A percentile compares a stretch with the other conserved stretches of the same genome.
phyloP scores from a whole-genome alignment of 2,329 filamentous ascomycete genomes.

The Fusarium sp. region DNA sequence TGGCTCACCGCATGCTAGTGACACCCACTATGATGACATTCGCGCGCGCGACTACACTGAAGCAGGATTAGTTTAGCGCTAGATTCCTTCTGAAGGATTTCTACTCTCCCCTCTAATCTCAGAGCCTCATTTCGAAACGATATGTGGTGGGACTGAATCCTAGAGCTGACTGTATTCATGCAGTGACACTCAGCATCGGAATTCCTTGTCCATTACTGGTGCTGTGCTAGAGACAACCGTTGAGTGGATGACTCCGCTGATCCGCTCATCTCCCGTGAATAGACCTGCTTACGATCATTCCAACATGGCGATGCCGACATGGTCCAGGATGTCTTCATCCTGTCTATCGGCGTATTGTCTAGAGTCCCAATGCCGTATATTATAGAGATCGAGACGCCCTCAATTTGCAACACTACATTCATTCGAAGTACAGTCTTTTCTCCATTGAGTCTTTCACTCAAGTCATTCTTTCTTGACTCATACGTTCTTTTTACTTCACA shows the following conservation, averaged over 20 bases:
- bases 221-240: not conserved
- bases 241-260: not conserved
- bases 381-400: fast-evolving
- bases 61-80: not conserved
- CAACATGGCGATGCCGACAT: not conserved
- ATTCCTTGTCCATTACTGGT: fast-evolving
- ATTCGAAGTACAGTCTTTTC: not conserved
- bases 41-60: not conserved
- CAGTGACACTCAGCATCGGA: fast-evolving
- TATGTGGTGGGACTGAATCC: not conserved
- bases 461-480: not conserved
- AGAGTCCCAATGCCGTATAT: fast-evolving
- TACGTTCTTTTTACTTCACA: not conserved
- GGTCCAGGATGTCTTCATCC: not conserved
- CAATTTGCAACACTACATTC: fast-evolving
- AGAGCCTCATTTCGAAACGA: not conserved
- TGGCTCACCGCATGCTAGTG: not conserved
- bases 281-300: not conserved
- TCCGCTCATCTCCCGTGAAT: not conserved
- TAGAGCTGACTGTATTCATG: not conserved
- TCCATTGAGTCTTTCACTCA: too few relatives aligned
- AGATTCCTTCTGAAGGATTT: not conserved
- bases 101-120: not conserved
- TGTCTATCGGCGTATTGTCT: fast-evolving
- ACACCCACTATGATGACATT: not conserved